Evolutionary conservation across 2,329 filamentous ascomycete species (phyloP), one percentile per base, ranked within the genome.

Genomic region (Ophiobolus disseminans): DNA sequence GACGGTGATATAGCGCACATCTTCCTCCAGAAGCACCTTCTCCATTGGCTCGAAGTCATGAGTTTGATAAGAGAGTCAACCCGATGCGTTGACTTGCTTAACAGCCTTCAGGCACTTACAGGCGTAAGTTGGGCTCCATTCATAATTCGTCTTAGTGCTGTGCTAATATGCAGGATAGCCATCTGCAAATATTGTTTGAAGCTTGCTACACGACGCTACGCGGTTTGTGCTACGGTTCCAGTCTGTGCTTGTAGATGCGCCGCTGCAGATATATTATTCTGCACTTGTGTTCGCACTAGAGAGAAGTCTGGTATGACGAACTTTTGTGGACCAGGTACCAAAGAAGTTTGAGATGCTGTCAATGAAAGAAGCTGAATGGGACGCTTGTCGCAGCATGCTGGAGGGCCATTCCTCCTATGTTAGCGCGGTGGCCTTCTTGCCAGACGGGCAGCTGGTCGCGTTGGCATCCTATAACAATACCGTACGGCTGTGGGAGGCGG

Each of bases 201-300:
- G 21, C 16, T 57, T 74, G 3, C 21, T 73, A 28, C 47, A 48
- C n/a, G 69, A 75, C 42, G 60, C 65, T 4, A 55, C 48, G 14
- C 65, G 68, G 49, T 75, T 76, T 57, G 38, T 71, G 25, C 40
- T 57, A 53, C 44, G 59, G 45, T 50, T 54, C 25, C 36, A 41
- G 9, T 47, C 30, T 25, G 48, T 60, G 14, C 61, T 75, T 21
- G 55, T 65, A 51, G 51, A 57, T 14, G 54, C 59, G 14, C 72
- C 72, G 8, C 56, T 76, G 10, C 72, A 76, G 50, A 46, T 60
- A 17, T 76, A 76, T 50, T 64, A 30, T 5, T 71, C 69, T 10
- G 70, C 66, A 2, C 64, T 76, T 13, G 21, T 73, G 3, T 76
- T 76, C 45, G 64, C 62, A 40, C 72, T 68, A 9, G 52, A 59